Evolutionary conservation across 2,329 filamentous ascomycete species (phyloP).

Genomic region (Neopestalotiopsis rosae): DNA sequence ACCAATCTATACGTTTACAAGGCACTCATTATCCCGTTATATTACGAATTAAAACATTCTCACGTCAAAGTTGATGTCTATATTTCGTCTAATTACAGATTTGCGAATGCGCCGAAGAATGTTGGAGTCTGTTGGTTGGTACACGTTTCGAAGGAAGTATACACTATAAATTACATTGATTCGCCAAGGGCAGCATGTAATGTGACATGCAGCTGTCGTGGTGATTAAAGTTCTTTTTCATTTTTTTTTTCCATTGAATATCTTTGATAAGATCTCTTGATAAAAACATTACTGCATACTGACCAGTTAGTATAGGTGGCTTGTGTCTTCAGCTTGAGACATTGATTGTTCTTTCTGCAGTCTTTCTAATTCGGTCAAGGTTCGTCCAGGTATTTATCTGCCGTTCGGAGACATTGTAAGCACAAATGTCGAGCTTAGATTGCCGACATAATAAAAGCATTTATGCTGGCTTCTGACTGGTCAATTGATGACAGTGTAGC

Average conservation of each 20-base stretch:
- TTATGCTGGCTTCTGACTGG: not conserved
- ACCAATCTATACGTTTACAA: not conserved
- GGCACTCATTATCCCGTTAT: not conserved
- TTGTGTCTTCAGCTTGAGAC: conserved; percentile 2
- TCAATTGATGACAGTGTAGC: not conserved
- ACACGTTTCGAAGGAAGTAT: too few species aligned
- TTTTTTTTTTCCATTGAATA: too few species aligned
- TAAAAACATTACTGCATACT: too few species aligned
- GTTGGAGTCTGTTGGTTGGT: too few species aligned
- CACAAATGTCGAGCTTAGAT: not conserved
- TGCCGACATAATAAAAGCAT: not conserved
- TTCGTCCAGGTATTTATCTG: not conserved
- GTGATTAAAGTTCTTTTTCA: too few species aligned
- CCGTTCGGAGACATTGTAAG: not conserved
- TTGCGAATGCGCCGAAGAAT: too few species aligned
- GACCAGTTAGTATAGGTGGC: not conserved
- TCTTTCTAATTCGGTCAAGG: not conserved
- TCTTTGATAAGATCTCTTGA: too few species aligned
- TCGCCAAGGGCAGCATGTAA: too few species aligned
- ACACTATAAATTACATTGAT: too few species aligned
- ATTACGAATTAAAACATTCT: not conserved
- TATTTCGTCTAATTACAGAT: too few species aligned
- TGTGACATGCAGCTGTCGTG: too few species aligned
- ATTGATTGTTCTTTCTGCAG: not conserved
- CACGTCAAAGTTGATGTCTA: too few species aligned